A percentile compares a stretch with the other conserved stretches of the same genome.
These are phyloP conservation scores for Penicillium sp. DNA, from an alignment of 2,329 filamentous ascomycete genomes.

Conservation along the genomic window DNA sequence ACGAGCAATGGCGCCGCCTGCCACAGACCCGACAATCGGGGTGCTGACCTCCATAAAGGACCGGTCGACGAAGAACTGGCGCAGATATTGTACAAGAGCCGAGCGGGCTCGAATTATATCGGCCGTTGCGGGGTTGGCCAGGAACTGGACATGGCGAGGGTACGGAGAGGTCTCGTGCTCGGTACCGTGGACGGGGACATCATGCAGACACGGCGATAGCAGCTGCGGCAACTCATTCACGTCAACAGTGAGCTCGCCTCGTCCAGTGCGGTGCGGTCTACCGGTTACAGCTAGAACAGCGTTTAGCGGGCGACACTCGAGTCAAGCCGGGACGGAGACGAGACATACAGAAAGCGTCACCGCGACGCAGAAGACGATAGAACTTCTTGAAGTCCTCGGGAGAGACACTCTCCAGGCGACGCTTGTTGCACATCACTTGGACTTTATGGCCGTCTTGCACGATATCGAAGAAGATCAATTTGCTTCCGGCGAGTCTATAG, in stretches of 20 bases:
- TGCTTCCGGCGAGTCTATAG: conserved; percentile 68
- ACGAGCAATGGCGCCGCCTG: conserved; percentile 82
- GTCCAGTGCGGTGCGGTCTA: conserved; percentile 62
- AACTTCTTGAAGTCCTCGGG: conserved; percentile 56
- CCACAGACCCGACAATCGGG: conserved; percentile 76
- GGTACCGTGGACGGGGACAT: conserved; percentile 67
- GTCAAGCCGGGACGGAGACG: conserved; percentile 32
- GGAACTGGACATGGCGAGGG: conserved; percentile 80
- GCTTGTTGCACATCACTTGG: conserved; percentile 73
- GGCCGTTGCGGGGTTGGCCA: conserved; percentile 66
- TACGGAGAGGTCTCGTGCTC: conserved; percentile 71
- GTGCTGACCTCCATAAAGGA: conserved; percentile 87
- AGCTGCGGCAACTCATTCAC: conserved; percentile 67
- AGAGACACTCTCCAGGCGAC: conserved; percentile 37
- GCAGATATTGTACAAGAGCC: conserved; percentile 68
- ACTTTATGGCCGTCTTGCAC: conserved; percentile 67
- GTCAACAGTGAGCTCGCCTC: conserved; percentile 74
- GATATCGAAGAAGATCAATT: conserved; percentile 81
- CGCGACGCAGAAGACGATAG: conserved; percentile 66
- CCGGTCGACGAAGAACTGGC: conserved; percentile 67
- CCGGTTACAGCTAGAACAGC: conserved; percentile 62
- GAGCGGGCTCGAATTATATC: conserved; percentile 73
- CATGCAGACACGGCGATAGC: conserved; percentile 74
- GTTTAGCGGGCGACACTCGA: conserved; percentile 7
- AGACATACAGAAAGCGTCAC: conserved; percentile 77